phyloP scores from a whole-genome alignment of 139 green algal genomes.

The Closterium sp. region DNA sequence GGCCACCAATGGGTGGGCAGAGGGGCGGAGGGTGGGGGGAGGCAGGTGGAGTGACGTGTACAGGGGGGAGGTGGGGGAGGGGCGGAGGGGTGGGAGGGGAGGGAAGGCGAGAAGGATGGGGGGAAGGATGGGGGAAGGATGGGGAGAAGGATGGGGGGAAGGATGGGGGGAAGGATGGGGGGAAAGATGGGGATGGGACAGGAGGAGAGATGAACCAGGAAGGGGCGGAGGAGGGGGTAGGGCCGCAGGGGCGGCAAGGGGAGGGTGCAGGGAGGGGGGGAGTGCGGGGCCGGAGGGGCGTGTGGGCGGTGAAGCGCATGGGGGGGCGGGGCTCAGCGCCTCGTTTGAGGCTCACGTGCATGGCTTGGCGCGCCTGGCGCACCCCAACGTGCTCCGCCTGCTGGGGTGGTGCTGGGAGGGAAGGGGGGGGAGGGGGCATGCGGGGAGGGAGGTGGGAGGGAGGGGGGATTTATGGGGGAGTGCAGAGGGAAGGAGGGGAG shows the following conservation, averaged over 20 bases:
- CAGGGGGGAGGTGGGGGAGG: neutral
- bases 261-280: neutral
- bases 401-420: neutral
- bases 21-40: neutral
- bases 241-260: neutral
- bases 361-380: neutral
- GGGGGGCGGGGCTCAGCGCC: neutral
- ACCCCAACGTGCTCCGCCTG: neutral
- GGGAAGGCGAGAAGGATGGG: neutral
- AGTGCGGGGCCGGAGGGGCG: too few species aligned
- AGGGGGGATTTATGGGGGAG: too few species aligned
- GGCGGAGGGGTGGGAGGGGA: neutral
- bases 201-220: neutral
- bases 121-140: neutral
- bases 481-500: too few species aligned
- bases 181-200: neutral
- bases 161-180: too few species aligned
- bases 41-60: neutral
- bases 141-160: too few species aligned
- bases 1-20: neutral
- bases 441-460: too few species aligned
- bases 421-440: neutral
- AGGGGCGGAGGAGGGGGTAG: neutral
- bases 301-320: neutral
- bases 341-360: neutral